phyloP scores from a whole-genome alignment of 78 protist genomes.

The Pigoraptor vietnamica region DNA sequence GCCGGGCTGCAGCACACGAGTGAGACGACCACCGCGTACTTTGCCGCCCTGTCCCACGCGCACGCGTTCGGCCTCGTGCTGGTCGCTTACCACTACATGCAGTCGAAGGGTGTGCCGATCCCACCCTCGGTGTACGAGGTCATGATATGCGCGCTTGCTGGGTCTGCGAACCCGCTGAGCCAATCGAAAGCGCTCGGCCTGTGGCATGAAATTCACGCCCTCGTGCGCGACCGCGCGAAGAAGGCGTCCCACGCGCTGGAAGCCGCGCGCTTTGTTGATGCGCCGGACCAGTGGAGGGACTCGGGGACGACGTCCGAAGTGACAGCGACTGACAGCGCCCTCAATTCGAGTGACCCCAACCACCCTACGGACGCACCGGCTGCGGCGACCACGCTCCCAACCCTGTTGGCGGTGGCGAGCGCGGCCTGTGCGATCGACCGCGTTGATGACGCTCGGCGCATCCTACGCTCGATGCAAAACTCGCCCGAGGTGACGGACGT shows the following conservation, averaged over 20 bases:
- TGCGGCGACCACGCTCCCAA: too few relatives aligned
- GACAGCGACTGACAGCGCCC: too few relatives aligned
- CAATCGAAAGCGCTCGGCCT: neutral
- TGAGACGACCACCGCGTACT: neutral
- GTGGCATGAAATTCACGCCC: neutral
- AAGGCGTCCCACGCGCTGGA: neutral
- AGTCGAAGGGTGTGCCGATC: neutral
- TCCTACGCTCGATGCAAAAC: neutral
- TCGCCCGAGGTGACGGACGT: neutral
- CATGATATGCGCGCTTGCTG: neutral
- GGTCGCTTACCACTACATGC: neutral
- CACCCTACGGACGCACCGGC: too few relatives aligned
- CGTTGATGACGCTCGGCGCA: neutral
- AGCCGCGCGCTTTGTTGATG: too few relatives aligned
- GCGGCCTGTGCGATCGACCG: too few relatives aligned
- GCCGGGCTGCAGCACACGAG: neutral
- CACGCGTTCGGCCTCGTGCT: neutral
- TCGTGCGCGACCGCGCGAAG: neutral
- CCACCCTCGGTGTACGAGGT: neutral
- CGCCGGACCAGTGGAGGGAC: too few relatives aligned
- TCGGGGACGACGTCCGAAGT: too few relatives aligned
- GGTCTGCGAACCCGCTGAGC: neutral
- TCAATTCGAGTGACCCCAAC: too few relatives aligned
- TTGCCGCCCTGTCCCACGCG: neutral
- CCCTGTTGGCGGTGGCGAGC: too few relatives aligned